Base-by-base conservation (phyloP, 148 eudicot species). In the Cornus florida region DNA sequence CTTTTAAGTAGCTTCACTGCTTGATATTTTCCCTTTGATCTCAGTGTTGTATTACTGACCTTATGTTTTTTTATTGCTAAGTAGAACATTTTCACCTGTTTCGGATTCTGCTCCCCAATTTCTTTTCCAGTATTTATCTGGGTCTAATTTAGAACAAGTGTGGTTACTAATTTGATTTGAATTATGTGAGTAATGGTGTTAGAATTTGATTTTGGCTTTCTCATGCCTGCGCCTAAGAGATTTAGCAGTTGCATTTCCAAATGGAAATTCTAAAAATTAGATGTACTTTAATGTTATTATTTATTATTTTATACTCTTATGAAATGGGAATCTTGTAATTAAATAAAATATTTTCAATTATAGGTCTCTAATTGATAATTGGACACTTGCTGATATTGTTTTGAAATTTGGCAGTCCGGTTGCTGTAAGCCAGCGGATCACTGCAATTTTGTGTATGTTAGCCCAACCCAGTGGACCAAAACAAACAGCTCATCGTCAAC, bases 351-450 rank as follows among this genome's bases (percentile, higher is more conserved):
- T 62, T 7, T 41, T 43, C 72, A 41, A 6, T 66, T 32, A 50
- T 64, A 10, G 23, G n/a, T 48, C 17, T 41, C 16, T 10, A 7
- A 5, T 24, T 6, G 23, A 62, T 62, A 62, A 57, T 57, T 57
- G 62, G 19, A 57, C 23, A 6, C 23, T 3, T 60, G 22, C 66
- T 62, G 23, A 17, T n/a, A n/a, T 77, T 66, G 66, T 10, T 17
- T 74, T 41, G 28, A 62, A 62, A 1, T 17, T 46, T 56, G 79
- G 56, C 86, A 95, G 99, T 95, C 99, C 1, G 97, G 99, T 74
- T 95, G 99, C 91, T 95, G 97, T 80, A 95, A 95, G 86, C 99
- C 99, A 67, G 84, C 97, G 31, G 79, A 78, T 65, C 84, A 84
- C 72, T 95, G 97, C 79, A 72, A 77, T 32, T 95, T 88, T 83